These are phyloP conservation scores for Fusarium longipes DNA, from an alignment of 2,329 filamentous ascomycete species.

Conservation along the genomic window DNA sequence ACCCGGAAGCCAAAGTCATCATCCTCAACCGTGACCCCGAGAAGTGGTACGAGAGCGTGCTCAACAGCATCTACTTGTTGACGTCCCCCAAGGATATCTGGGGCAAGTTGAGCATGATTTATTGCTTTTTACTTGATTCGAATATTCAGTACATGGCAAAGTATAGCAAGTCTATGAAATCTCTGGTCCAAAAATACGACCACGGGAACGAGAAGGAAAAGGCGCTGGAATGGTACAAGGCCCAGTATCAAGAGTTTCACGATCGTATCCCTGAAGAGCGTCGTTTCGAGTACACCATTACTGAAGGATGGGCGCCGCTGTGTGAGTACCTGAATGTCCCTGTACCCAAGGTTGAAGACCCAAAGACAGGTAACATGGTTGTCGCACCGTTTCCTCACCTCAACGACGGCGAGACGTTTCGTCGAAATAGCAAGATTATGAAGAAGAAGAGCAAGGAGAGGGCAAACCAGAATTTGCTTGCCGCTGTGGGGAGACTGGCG, in stretches of 20 bases:
- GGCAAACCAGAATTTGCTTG: constrained; percentile 44
- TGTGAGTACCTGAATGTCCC: constrained; percentile 54
- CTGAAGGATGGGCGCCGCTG: constrained; percentile 56
- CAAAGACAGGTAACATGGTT: constrained; percentile 46
- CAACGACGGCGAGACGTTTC: constrained; percentile 49
- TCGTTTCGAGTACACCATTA: constrained; percentile 54
- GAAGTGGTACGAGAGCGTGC: constrained; percentile 48
- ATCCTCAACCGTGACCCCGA: constrained; percentile 56
- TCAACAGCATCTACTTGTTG: constrained; percentile 49
- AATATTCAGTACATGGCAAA: constrained; percentile 39
- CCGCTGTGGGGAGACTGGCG: constrained; percentile 40
- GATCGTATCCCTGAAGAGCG: constrained; percentile 50
- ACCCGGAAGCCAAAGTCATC: constrained; percentile 53
- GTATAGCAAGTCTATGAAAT: constrained; percentile 46
- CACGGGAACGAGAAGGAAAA: constrained; percentile 52
- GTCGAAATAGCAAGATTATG: constrained; percentile 14
- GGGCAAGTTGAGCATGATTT: constrained; percentile 46
- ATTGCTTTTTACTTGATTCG: constrained; percentile 47
- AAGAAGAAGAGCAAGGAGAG: constrained; percentile 28
- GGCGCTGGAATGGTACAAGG: constrained; percentile 53
- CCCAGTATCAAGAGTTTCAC: constrained; percentile 53
- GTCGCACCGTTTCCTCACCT: constrained; percentile 50
- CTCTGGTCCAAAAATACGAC: constrained; percentile 46
- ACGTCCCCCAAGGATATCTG: constrained; percentile 35
- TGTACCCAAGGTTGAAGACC: constrained; percentile 51